Conservation (phyloP, 208 protist genomes). For the Angomonas deanei region DNA sequence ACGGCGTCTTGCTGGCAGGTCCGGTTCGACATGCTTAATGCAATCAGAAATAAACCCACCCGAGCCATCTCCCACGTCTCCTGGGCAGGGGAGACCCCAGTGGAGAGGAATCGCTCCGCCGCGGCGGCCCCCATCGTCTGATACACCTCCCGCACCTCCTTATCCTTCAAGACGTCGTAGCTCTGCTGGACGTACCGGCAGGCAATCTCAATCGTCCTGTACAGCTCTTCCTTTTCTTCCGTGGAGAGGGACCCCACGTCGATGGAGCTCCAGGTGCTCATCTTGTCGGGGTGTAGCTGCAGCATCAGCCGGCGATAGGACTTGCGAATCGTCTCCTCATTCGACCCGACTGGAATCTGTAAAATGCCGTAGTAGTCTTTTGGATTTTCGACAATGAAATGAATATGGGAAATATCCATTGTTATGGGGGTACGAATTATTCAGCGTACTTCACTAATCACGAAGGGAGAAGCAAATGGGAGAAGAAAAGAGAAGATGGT, state of each 20-base stretch:
- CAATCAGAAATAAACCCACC: not conserved
- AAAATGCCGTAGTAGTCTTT: slow-evolving; percentile 24
- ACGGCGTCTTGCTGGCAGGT: not conserved
- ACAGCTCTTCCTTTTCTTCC: not conserved
- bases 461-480: not conserved
- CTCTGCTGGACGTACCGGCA: slow-evolving; percentile 67
- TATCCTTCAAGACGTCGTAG: slow-evolving; percentile 92
- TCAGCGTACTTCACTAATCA: not conserved
- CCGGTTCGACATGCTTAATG: not conserved
- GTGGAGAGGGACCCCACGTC: not conserved
- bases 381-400: not conserved
- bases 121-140: slow-evolving; percentile 38
- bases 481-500: not conserved
- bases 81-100: not conserved
- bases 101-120: not conserved
- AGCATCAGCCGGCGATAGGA: slow-evolving; percentile 64
- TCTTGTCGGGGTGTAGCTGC: slow-evolving; percentile 11
- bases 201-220: slow-evolving; percentile 23
- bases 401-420: not conserved
- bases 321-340: slow-evolving; percentile 38
- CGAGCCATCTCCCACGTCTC: not conserved
- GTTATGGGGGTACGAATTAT: too few species aligned
- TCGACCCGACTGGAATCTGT: slow-evolving; percentile 26
- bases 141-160: slow-evolving; percentile 86
- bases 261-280: not conserved